Evolutionary conservation across 2,329 filamentous ascomycete species (phyloP).

Genomic region (Iodosphaeria phyllophila): DNA sequence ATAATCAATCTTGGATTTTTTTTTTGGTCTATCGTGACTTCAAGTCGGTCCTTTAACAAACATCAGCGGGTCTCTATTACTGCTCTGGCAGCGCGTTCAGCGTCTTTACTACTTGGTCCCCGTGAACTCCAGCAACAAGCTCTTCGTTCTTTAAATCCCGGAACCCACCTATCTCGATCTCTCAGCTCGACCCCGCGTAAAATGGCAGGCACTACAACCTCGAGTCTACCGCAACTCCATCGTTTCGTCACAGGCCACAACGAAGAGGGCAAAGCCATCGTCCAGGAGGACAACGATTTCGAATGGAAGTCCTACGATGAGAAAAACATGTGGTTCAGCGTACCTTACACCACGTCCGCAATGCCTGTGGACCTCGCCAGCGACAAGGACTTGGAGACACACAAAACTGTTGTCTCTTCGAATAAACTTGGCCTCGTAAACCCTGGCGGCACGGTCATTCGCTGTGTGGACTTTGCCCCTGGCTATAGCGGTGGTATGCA

Average conservation of each 20-base stretch:
- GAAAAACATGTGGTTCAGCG: slow-evolving; percentile 17
- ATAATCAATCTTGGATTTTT: too few species aligned
- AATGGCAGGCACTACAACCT: too few species aligned
- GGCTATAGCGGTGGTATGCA: slow-evolving; percentile 25
- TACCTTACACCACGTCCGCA: slow-evolving; percentile 21
- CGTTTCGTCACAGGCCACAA: slow-evolving; percentile 12
- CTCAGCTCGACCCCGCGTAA: too few species aligned
- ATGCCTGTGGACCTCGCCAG: slow-evolving; percentile 19
- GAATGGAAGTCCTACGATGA: slow-evolving; percentile 13
- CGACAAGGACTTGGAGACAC: slow-evolving; percentile 19
- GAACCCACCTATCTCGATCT: too few species aligned
- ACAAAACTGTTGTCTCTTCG: slow-evolving; percentile 13
- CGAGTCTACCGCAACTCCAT: slow-evolving; percentile 6
- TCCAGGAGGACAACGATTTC: slow-evolving; percentile 13
- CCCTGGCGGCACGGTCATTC: slow-evolving; percentile 16
- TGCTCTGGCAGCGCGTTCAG: too few species aligned
- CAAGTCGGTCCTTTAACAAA: too few species aligned
- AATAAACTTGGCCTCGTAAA: slow-evolving; percentile 20
- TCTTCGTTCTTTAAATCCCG: too few species aligned
- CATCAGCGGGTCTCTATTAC: too few species aligned
- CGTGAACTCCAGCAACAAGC: too few species aligned
- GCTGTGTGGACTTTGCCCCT: slow-evolving; percentile 28
- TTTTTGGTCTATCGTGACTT: too few species aligned
- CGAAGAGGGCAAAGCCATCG: slow-evolving; percentile 14
- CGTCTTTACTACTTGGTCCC: too few species aligned